phyloP scores from a whole-genome alignment of 441 rosid species.

The Viola pubescens region DNA sequence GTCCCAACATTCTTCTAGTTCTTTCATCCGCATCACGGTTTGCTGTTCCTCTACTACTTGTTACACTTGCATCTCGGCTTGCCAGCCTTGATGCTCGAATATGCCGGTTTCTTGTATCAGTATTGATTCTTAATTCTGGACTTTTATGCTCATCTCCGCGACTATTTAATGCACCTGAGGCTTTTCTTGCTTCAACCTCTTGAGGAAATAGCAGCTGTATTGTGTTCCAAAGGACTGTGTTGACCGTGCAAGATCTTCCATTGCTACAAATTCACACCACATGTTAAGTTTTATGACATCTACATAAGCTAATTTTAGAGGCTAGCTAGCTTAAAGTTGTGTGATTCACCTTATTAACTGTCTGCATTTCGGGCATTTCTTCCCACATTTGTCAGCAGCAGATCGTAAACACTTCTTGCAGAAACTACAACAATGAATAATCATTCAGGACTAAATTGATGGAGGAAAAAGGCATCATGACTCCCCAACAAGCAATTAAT shows the following conservation, averaged over 20 bases:
- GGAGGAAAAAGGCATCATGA: not conserved
- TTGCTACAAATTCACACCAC: slow-evolving; percentile 36
- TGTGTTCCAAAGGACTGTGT: slow-evolving; percentile 97
- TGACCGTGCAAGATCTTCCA: slow-evolving; percentile 81
- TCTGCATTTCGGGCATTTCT: slow-evolving; percentile 87
- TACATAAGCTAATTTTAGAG: not conserved
- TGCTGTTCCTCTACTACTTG: slow-evolving; percentile 26
- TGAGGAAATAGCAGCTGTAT: slow-evolving; percentile 88
- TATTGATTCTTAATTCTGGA: slow-evolving; percentile 17
- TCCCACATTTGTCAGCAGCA: slow-evolving; percentile 90
- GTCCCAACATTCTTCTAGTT: slow-evolving; percentile 34
- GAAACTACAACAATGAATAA: slow-evolving; percentile 41
- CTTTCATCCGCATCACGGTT: slow-evolving; percentile 23
- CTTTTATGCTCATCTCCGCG: slow-evolving; percentile 24
- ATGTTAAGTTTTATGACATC: not conserved
- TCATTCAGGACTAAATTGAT: not conserved
- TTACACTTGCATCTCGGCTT: slow-evolving; percentile 27
- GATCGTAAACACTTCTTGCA: slow-evolving; percentile 82
- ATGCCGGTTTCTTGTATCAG: slow-evolving; percentile 12
- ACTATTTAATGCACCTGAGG: slow-evolving; percentile 19
- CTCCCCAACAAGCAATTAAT: too few relatives aligned
- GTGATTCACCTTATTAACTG: slow-evolving; percentile 63
- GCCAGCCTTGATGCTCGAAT: slow-evolving; percentile 13
- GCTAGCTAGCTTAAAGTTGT: not conserved
- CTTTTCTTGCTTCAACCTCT: slow-evolving; percentile 79